Percentiles rank a stretch among this genome's conserved stretches.
phyloP scores from a whole-genome alignment of 768 basidiomycete genomes.

The Dacryopinax spathularia region DNA sequence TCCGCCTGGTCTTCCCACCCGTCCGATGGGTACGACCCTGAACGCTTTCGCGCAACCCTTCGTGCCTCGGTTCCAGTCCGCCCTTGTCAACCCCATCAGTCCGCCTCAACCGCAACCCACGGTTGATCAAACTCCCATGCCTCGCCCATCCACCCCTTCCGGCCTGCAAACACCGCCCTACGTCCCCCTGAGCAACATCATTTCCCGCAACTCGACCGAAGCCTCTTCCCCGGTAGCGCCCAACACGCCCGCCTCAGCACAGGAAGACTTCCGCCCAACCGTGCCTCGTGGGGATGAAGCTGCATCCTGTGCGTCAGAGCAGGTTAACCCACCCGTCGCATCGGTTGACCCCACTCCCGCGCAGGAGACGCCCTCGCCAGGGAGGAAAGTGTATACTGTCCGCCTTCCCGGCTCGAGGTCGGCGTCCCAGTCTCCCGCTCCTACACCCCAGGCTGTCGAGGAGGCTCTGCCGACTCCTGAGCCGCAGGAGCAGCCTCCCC shows the following conservation, averaged over 20 bases:
- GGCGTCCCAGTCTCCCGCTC: neutral
- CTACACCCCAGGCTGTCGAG: neutral
- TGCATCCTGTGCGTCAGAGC: neutral
- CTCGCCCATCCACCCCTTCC: neutral
- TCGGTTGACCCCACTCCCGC: slow-evolving; percentile 8
- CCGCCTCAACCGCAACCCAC: neutral
- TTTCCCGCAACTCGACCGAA: neutral
- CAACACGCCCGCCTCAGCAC: neutral
- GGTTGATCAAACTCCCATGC: neutral
- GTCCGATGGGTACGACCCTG: neutral
- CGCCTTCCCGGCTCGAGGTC: neutral
- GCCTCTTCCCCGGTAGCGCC: neutral
- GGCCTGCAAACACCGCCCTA: neutral
- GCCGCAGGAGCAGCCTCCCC: too few species aligned
- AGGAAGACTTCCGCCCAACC: neutral
- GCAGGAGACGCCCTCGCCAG: neutral
- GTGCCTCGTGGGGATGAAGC: slow-evolving; percentile 17
- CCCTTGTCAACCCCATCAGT: neutral
- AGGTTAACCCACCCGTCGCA: neutral
- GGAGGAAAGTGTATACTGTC: neutral
- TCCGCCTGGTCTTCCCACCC: neutral
- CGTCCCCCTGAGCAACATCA: slow-evolving; percentile 3
- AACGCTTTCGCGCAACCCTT: neutral
- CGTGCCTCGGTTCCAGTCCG: neutral
- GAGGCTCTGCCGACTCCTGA: neutral